These are phyloP conservation scores for Plasmodium gonderi DNA, from an alignment of 169 alveolate genomes.

Conservation along the genomic window DNA sequence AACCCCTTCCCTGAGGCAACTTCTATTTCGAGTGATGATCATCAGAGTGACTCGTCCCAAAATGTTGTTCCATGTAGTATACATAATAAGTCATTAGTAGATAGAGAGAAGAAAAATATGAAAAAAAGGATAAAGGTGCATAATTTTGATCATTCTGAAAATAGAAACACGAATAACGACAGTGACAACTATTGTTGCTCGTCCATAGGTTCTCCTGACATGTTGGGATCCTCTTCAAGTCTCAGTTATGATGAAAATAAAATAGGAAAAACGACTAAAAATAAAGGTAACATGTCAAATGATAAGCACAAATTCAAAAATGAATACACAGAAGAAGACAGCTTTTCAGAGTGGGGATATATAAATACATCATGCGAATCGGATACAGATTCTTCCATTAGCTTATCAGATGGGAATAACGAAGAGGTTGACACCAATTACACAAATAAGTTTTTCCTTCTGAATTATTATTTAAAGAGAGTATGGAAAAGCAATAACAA, in stretches of 20 bases:
- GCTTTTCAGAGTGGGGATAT: slow-evolving; percentile 8
- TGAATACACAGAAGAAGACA: neutral
- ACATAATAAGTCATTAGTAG: neutral
- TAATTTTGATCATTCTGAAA: neutral
- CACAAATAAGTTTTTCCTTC: slow-evolving; percentile 5
- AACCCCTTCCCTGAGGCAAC: neutral
- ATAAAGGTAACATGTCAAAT: neutral
- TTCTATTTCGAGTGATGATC: neutral
- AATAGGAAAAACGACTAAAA: neutral
- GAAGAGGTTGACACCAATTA: neutral
- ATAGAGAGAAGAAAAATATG: neutral
- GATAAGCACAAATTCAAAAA: neutral
- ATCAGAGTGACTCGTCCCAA: neutral
- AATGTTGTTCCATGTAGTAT: neutral
- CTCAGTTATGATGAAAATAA: neutral
- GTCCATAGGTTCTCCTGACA: neutral
- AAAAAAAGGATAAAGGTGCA: slow-evolving; percentile 21
- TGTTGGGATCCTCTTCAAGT: neutral
- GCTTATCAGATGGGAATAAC: neutral
- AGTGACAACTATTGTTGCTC: neutral
- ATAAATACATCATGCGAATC: slow-evolving; percentile 39
- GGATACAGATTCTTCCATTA: slow-evolving; percentile 7
- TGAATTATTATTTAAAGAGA: slow-evolving; percentile 39
- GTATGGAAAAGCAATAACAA: neutral
- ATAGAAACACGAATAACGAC: neutral